Conservation (phyloP, 1,284 basidiomycete genomes). For the Leccinum fuscescens region DNA sequence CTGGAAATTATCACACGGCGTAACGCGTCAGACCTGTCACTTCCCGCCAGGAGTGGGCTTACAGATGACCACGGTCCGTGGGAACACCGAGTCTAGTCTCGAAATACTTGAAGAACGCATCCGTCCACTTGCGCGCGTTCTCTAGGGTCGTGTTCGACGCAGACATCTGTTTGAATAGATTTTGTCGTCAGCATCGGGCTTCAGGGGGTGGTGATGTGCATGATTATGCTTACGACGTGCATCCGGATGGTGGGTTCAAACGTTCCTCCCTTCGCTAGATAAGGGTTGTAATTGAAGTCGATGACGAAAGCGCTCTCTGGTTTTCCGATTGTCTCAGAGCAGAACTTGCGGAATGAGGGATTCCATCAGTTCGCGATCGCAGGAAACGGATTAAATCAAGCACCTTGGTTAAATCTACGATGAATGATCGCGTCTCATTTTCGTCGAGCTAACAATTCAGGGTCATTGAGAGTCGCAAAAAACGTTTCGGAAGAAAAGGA, state of each 20-base stretch:
- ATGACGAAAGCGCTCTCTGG: conserved; percentile 52
- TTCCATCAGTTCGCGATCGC: background rate
- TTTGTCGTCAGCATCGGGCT: background rate
- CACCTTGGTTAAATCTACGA: conserved; percentile 10
- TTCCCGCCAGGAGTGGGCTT: background rate
- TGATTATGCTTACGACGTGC: conserved; percentile 39
- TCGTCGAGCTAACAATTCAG: conserved; percentile 4
- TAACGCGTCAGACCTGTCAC: background rate
- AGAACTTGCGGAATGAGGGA: conserved; percentile 35
- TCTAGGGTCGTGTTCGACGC: conserved; percentile 53
- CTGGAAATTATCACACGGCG: background rate
- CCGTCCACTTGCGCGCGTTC: conserved; percentile 51
- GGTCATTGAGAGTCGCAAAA: background rate
- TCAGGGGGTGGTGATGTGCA: background rate
- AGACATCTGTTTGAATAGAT: conserved; percentile 41
- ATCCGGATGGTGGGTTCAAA: conserved; percentile 60
- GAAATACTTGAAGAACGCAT: conserved; percentile 35
- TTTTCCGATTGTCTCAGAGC: conserved; percentile 42
- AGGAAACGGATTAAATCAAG: background rate
- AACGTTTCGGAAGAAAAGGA: background rate
- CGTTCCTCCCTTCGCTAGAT: conserved; percentile 52
- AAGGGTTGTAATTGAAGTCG: conserved; percentile 52
- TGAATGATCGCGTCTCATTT: conserved; percentile 5
- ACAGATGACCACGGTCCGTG: conserved; percentile 53
- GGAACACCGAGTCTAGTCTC: conserved; percentile 49